These are phyloP conservation scores for Beauveria sp. DNA, from an alignment of 2,329 filamentous ascomycete genomes.

Conservation along the genomic window DNA sequence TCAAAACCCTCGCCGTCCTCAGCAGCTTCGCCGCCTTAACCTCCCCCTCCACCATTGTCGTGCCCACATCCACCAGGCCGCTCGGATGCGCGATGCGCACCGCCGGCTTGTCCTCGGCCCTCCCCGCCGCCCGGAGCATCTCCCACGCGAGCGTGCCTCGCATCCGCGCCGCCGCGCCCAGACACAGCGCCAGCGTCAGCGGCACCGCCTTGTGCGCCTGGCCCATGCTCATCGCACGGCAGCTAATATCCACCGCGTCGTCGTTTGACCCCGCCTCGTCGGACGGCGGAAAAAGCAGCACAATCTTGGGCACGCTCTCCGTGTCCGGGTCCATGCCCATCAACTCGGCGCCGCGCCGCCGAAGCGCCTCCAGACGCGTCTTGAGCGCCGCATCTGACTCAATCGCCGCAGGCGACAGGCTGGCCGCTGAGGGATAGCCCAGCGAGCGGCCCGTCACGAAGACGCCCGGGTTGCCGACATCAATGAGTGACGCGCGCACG, in stretches of 20 bases:
- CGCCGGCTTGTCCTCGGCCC: slow-evolving; percentile 12
- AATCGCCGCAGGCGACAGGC: slow-evolving; percentile 46
- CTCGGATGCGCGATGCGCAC: slow-evolving; percentile 40
- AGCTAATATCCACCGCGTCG: slow-evolving; percentile 31
- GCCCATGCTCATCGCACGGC: slow-evolving; percentile 44
- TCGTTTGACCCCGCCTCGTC: slow-evolving; percentile 5
- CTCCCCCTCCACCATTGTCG: slow-evolving; percentile 29
- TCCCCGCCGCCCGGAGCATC: not conserved
- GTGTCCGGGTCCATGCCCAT: slow-evolving; percentile 50
- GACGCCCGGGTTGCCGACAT: slow-evolving; percentile 56
- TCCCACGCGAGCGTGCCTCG: slow-evolving; percentile 31
- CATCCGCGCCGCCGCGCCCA: slow-evolving; percentile 40
- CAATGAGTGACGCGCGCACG: slow-evolving; percentile 48
- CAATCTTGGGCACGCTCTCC: slow-evolving; percentile 55
- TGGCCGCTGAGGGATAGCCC: slow-evolving; percentile 36
- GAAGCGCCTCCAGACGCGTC: slow-evolving; percentile 45
- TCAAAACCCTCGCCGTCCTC: slow-evolving; percentile 40
- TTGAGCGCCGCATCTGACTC: slow-evolving; percentile 37
- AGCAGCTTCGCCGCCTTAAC: slow-evolving; percentile 38
- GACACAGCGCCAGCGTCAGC: slow-evolving; percentile 46
- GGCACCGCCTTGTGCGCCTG: slow-evolving; percentile 50
- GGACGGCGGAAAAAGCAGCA: slow-evolving; percentile 35
- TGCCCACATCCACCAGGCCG: slow-evolving; percentile 38
- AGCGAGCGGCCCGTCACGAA: slow-evolving; percentile 38
- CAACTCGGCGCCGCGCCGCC: slow-evolving; percentile 45